Conservation (phyloP, 352 stramenopile genomes). For the Discostella stelligera region DNA sequence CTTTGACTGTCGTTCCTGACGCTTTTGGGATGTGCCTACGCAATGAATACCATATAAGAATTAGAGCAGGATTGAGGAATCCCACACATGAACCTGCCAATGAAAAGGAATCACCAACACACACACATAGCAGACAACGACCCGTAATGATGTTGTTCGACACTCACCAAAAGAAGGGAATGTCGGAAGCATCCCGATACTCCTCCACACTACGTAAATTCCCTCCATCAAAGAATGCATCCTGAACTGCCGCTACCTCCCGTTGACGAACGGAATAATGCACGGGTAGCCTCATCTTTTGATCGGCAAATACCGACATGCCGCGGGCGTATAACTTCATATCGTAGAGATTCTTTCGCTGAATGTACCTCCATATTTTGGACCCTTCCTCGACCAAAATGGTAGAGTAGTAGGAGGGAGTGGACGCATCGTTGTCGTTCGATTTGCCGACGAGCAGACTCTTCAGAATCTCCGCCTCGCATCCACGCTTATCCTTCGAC, state of each 20-base stretch:
- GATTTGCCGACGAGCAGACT: not conserved
- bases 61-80: too few species aligned
- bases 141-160: too few species aligned
- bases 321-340: slow-evolving; percentile 40
- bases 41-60: not conserved
- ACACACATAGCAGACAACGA: too few species aligned
- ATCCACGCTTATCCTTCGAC: slow-evolving; percentile 22
- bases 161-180: slow-evolving; percentile 50
- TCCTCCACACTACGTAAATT: slow-evolving; percentile 34
- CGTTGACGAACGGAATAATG: not conserved
- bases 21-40: slow-evolving; percentile 50
- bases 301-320: slow-evolving; percentile 40
- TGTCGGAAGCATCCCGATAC: slow-evolving; percentile 15
- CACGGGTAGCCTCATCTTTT: slow-evolving; percentile 29
- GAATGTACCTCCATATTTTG: slow-evolving; percentile 31
- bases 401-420: not conserved
- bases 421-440: not conserved
- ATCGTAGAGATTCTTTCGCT: slow-evolving; percentile 35
- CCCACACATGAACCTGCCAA: too few species aligned
- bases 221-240: slow-evolving; percentile 17
- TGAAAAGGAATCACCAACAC: too few species aligned
- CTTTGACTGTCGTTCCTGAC: slow-evolving; percentile 47
- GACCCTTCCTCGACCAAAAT: slow-evolving; percentile 15
- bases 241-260: not conserved
- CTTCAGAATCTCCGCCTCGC: slow-evolving; percentile 30